A percentile compares a stretch with the other conserved stretches of the same genome.
phyloP scores from a whole-genome alignment of 2,329 filamentous ascomycete genomes.

The Xylogone sp. region DNA sequence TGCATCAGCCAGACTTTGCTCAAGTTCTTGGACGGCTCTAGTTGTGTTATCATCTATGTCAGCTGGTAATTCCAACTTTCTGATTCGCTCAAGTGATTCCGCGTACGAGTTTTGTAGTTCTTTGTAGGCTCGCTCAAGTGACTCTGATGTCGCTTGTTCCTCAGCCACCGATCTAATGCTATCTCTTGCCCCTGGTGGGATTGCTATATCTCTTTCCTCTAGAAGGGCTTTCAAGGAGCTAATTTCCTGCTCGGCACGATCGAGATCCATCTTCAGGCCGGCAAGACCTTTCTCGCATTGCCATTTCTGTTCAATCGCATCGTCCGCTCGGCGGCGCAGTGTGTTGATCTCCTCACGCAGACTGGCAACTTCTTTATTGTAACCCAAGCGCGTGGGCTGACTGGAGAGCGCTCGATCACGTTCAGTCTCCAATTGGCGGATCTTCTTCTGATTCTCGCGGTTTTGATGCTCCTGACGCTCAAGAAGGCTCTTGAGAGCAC shows the following conservation, averaged over 20 bases:
- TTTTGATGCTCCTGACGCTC: slow-evolving; percentile 83
- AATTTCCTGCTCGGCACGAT: slow-evolving; percentile 92
- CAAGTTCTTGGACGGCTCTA: slow-evolving; percentile 60
- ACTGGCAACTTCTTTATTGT: slow-evolving; percentile 76
- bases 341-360: slow-evolving; percentile 82
- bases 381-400: slow-evolving; percentile 72
- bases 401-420: slow-evolving; percentile 67
- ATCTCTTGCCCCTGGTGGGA: slow-evolving; percentile 48
- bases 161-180: slow-evolving; percentile 35
- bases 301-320: slow-evolving; percentile 94
- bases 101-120: slow-evolving; percentile 71
- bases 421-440: slow-evolving; percentile 72
- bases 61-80: slow-evolving; percentile 53
- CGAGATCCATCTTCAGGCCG: slow-evolving; percentile 92
- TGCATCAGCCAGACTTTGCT: slow-evolving; percentile 64
- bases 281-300: slow-evolving; percentile 87
- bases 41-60: slow-evolving; percentile 55
- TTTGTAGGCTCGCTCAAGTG: slow-evolving; percentile 69
- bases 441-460: slow-evolving; percentile 77
- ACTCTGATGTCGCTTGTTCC: slow-evolving; percentile 60
- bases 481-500: slow-evolving; percentile 78
- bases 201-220: slow-evolving; percentile 76
- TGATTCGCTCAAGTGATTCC: slow-evolving; percentile 63
- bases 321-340: slow-evolving; percentile 82
- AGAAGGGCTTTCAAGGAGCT: slow-evolving; percentile 74